Evolutionary conservation across 306 rosid genomes (phyloP).

Genomic region (Heteromeles arbutifolia): DNA sequence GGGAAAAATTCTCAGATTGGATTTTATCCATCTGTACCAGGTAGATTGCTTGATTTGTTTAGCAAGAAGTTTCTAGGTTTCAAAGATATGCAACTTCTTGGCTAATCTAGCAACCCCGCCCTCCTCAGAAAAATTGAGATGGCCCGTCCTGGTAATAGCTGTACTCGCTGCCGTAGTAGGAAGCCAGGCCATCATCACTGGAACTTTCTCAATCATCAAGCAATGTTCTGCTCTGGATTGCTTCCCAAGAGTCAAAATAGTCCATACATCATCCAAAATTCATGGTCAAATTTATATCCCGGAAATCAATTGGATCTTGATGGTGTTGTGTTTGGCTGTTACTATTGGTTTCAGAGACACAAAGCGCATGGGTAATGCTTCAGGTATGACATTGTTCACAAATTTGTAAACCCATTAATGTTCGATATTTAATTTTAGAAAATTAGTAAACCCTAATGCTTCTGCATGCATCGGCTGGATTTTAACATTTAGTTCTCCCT

Average conservation of each 20-base stretch:
- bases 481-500: neutral
- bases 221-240: constrained; percentile 88
- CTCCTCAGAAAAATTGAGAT: constrained; percentile 65
- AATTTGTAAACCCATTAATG: neutral
- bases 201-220: constrained; percentile 89
- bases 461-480: neutral
- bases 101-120: constrained; percentile 17
- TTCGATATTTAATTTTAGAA: neutral
- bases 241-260: constrained; percentile 84
- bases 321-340: constrained; percentile 77
- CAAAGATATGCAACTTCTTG: constrained; percentile 11
- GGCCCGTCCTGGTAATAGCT: constrained; percentile 92
- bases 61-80: constrained; percentile 11
- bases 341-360: constrained; percentile 88
- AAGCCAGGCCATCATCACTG: constrained; percentile 95
- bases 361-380: constrained; percentile 75
- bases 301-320: constrained; percentile 88
- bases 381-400: constrained; percentile 50
- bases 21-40: constrained; percentile 89
- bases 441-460: neutral
- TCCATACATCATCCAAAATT: constrained; percentile 86
- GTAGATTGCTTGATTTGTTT: constrained; percentile 34
- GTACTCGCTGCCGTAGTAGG: constrained; percentile 93
- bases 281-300: constrained; percentile 97
- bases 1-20: constrained; percentile 37